phyloP scores from a whole-genome alignment of 495 filamentous ascomycete genomes.

The Hypoxylon lienhwacheense region DNA sequence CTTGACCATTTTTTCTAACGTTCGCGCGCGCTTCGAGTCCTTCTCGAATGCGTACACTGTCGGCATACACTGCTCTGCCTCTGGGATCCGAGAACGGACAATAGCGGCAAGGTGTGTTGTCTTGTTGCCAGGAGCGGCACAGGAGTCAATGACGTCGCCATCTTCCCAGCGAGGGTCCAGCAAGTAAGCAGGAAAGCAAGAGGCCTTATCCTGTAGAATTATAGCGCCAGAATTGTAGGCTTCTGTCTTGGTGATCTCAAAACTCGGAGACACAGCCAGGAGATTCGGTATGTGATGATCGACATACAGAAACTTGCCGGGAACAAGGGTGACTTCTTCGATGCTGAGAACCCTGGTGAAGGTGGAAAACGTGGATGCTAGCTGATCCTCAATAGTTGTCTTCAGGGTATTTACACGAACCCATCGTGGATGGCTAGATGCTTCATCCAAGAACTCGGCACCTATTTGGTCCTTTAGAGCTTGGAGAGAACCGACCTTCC shows the following conservation, averaged over 20 bases:
- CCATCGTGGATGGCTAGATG: constrained; percentile 72
- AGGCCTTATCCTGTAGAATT: constrained; percentile 95
- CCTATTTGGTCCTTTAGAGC: constrained; percentile 62
- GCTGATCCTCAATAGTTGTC: constrained; percentile 66
- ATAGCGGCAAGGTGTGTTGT: constrained; percentile 90
- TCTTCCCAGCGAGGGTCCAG: constrained; percentile 61
- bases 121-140: constrained; percentile 94
- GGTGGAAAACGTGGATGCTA: constrained; percentile 65
- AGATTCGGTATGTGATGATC: constrained; percentile 83
- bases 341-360: constrained; percentile 58
- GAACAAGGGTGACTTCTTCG: constrained; percentile 40
- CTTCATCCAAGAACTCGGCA: constrained; percentile 36
- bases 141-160: constrained; percentile 83
- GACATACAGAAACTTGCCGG: constrained; percentile 50
- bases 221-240: constrained; percentile 76
- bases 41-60: constrained; percentile 72
- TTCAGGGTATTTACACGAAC: constrained; percentile 82
- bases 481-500: constrained; percentile 65
- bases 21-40: constrained; percentile 65
- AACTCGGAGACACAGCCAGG: constrained; percentile 69
- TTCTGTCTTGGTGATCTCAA: constrained; percentile 66
- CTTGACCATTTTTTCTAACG: constrained; percentile 78
- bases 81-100: constrained; percentile 42
- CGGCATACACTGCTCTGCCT: constrained; percentile 34
- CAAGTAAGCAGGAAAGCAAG: constrained; percentile 90